phyloP scores from a whole-genome alignment of 352 stramenopile genomes.

The Phytophthora sp. region DNA sequence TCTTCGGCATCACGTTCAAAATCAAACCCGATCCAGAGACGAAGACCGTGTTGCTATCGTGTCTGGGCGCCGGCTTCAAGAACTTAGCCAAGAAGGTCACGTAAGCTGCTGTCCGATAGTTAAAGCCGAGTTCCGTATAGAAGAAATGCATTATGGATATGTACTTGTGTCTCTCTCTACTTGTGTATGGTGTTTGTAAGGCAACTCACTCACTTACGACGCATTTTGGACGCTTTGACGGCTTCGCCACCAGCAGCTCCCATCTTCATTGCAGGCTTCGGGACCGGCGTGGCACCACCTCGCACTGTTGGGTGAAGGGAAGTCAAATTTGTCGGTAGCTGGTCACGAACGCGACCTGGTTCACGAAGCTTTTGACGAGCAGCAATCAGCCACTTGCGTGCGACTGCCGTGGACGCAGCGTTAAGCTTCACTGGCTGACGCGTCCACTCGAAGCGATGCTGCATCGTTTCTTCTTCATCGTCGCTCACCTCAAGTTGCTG shows the following conservation, averaged over 20 bases:
- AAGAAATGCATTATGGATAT: slow-evolving; percentile 44
- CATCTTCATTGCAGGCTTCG: slow-evolving; percentile 79
- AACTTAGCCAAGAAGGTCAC: slow-evolving; percentile 96
- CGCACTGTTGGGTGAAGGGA: slow-evolving; percentile 59
- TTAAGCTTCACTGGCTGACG: slow-evolving; percentile 74
- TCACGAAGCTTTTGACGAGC: slow-evolving; percentile 69
- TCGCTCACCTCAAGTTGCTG: slow-evolving; percentile 83
- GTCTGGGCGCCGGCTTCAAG: slow-evolving; percentile 95
- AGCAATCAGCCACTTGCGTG: slow-evolving; percentile 79
- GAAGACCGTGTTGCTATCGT: slow-evolving; percentile 93
- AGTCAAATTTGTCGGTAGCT: slow-evolving; percentile 62
- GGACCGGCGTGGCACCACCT: slow-evolving; percentile 61
- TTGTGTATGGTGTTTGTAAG: neutral
- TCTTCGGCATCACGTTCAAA: slow-evolving; percentile 95
- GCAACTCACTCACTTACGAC: slow-evolving; percentile 56
- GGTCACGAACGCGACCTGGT: slow-evolving; percentile 42
- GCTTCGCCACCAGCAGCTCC: slow-evolving; percentile 64
- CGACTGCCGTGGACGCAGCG: slow-evolving; percentile 81
- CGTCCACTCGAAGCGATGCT: slow-evolving; percentile 78
- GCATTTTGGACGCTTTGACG: slow-evolving; percentile 67
- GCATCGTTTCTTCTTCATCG: slow-evolving; percentile 83
- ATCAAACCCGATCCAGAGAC: slow-evolving; percentile 90
- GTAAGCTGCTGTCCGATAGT: slow-evolving; percentile 62
- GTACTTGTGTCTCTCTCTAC: slow-evolving; percentile 5
- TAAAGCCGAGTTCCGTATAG: too few relatives aligned